phyloP scores from a whole-genome alignment of 78 protist species.

The Isochrysis galbana region DNA sequence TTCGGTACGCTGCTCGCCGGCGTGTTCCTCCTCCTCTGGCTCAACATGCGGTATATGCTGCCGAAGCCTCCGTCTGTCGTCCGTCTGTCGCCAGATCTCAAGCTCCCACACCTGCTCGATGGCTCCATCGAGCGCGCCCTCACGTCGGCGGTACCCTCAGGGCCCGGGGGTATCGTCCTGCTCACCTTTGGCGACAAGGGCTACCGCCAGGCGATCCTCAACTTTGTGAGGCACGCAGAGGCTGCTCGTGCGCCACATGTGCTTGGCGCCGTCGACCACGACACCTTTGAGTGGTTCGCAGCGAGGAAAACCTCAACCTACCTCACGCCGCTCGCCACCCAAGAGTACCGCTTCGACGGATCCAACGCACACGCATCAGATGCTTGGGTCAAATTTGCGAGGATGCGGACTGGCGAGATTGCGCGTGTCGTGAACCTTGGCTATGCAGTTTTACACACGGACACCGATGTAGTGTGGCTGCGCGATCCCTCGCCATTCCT shows the following conservation, averaged over 20 bases:
- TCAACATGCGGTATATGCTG: too few species aligned
- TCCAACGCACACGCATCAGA: not conserved
- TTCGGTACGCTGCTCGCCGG: too few species aligned
- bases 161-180: not conserved
- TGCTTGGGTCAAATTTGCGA: not conserved
- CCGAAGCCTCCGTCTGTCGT: too few species aligned
- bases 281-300: not conserved
- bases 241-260: not conserved
- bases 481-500: not conserved
- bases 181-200: not conserved
- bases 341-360: not conserved
- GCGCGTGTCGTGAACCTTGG: not conserved
- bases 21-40: too few species aligned
- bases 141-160: not conserved
- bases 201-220: not conserved
- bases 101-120: not conserved
- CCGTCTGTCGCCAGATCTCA: too few species aligned
- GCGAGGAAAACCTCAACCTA: not conserved
- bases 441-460: not conserved
- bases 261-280: not conserved
- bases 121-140: not conserved
- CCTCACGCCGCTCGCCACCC: not conserved
- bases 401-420: not conserved
- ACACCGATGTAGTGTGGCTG: slow-evolving; percentile 4
- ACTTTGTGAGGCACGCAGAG: not conserved